phyloP scores from a whole-genome alignment of 1,284 basidiomycete genomes.

The Heliocybe sulcata region DNA sequence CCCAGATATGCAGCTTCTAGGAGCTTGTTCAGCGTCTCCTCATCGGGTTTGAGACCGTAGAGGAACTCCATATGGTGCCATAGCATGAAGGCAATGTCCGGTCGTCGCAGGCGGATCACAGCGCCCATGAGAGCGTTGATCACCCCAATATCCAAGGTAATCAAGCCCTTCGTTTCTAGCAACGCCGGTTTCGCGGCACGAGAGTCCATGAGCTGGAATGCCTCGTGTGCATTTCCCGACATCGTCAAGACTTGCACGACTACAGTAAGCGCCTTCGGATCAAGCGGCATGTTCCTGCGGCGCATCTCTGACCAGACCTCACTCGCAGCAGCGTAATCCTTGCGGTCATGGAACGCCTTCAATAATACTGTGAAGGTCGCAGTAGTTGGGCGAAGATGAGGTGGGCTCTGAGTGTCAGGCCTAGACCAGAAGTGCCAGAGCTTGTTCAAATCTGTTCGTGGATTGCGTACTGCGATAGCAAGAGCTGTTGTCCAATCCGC shows the following conservation, averaged over 20 bases:
- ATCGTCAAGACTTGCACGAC: constrained; percentile 45
- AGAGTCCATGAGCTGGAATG: constrained; percentile 40
- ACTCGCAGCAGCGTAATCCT: constrained; percentile 29
- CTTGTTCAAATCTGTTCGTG: not conserved
- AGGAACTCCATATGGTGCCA: constrained; percentile 51
- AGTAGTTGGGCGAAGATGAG: constrained; percentile 31
- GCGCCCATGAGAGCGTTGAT: constrained; percentile 50
- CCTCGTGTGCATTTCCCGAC: constrained; percentile 33
- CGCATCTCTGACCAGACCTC: constrained; percentile 38
- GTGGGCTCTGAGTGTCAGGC: constrained; percentile 5
- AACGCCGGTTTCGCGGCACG: constrained; percentile 19
- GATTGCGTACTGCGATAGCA: constrained; percentile 5
- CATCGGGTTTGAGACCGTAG: constrained; percentile 49
- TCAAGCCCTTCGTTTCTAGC: constrained; percentile 7
- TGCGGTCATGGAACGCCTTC: constrained; percentile 39
- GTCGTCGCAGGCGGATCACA: constrained; percentile 41
- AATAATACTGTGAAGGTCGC: constrained; percentile 44
- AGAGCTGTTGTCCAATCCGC: not conserved
- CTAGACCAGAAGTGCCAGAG: not conserved
- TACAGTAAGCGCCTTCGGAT: constrained; percentile 38
- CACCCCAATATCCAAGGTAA: constrained; percentile 21
- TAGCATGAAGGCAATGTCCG: constrained; percentile 51
- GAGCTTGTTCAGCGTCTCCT: constrained; percentile 47
- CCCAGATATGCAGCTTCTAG: constrained; percentile 51
- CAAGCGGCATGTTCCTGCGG: constrained; percentile 29